phyloP scores from a whole-genome alignment of 768 basidiomycete genomes.

The Zangia roseola region DNA sequence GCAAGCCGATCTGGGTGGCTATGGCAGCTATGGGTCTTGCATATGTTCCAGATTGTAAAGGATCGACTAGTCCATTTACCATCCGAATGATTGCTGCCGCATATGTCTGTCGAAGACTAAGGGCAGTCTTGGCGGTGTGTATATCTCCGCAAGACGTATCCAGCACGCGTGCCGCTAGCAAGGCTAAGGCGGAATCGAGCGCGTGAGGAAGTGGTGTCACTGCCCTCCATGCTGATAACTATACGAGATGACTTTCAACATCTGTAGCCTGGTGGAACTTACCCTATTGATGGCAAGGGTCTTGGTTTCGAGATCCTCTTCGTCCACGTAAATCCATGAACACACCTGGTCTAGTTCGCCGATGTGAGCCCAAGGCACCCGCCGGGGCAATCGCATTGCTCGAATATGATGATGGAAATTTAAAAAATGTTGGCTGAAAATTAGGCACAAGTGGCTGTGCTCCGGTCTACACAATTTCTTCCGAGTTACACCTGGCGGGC shows the following conservation, averaged over 20 bases:
- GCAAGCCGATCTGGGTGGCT: conserved; percentile 82
- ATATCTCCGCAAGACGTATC: conserved; percentile 38
- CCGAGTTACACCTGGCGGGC: no score
- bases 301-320: conserved; percentile 57
- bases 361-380: conserved; percentile 74
- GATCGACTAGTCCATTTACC: conserved; percentile 94
- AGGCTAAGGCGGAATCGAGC: conserved; percentile 65
- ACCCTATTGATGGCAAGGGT: conserved; percentile 63
- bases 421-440: not conserved
- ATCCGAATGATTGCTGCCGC: conserved; percentile 81
- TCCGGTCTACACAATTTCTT: no score
- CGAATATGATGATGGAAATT: not conserved
- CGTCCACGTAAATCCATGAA: conserved; percentile 70
- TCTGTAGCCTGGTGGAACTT: conserved; percentile 23
- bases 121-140: conserved; percentile 30
- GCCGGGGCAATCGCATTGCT: conserved; percentile 69
- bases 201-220: conserved; percentile 77
- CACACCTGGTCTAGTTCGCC: conserved; percentile 74
- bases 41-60: conserved; percentile 84
- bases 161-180: conserved; percentile 58
- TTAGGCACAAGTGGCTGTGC: not conserved
- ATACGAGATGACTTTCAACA: conserved; percentile 12
- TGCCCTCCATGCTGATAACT: conserved; percentile 83
- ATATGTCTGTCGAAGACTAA: conserved; percentile 73
- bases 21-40: conserved; percentile 90